Percentiles rank a stretch among this genome's conserved stretches.
These are phyloP conservation scores for Zychaea mexicana DNA, from an alignment of 371 early-diverging fungal genomes.

Conservation along the genomic window DNA sequence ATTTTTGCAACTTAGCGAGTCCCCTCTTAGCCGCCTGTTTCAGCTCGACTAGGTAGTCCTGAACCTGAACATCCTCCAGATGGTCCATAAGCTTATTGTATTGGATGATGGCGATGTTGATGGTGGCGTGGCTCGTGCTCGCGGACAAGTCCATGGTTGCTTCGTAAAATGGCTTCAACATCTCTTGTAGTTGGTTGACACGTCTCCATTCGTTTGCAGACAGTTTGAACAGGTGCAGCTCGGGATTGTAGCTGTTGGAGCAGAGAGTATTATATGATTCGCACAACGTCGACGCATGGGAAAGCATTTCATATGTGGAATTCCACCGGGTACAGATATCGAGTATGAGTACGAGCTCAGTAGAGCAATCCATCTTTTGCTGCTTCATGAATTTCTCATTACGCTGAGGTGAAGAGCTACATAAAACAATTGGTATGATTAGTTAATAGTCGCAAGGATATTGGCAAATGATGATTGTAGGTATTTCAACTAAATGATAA, in stretches of 20 bases:
- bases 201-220: not conserved
- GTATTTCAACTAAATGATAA: too few species aligned
- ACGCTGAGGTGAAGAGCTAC: constrained; percentile 16
- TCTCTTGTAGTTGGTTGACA: not conserved
- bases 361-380: not conserved
- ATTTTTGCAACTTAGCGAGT: constrained; percentile 8
- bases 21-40: not conserved
- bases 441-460: not conserved
- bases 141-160: not conserved
- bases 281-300: constrained; percentile 12
- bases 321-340: constrained; percentile 24
- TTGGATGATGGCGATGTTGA: constrained; percentile 11
- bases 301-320: constrained; percentile 19
- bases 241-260: not conserved
- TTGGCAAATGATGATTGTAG: not conserved
- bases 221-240: not conserved
- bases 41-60: not conserved
- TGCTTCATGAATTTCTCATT: not conserved
- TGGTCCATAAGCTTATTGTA: constrained; percentile 19
- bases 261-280: constrained; percentile 6
- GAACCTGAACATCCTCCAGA: not conserved
- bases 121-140: not conserved
- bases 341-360: constrained; percentile 1
- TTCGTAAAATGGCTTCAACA: not conserved
- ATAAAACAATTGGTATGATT: not conserved